Evolutionary conservation across 2,329 filamentous ascomycete species (phyloP).

Genomic region (Fusarium sp.): DNA sequence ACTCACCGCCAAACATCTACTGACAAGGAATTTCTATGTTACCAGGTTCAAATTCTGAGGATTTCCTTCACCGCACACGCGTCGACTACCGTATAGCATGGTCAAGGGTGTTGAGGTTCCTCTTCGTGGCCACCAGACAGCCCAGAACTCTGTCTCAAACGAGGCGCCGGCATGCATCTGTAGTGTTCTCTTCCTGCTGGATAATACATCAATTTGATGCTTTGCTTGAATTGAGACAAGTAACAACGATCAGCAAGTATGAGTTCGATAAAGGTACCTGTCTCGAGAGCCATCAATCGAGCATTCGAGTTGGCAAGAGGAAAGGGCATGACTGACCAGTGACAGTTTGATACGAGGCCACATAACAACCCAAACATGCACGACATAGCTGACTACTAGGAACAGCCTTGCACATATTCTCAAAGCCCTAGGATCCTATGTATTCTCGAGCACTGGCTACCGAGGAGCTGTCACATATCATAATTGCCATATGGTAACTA

Average conservation of each 20-base stretch:
- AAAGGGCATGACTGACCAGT: conserved; percentile 3
- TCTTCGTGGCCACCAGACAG: neutral
- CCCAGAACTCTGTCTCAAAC: neutral
- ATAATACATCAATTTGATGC: neutral
- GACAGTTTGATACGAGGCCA: neutral
- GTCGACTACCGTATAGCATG: neutral
- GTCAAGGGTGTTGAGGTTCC: neutral
- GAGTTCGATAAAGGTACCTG: conserved; percentile 15
- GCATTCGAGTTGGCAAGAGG: conserved; percentile 13
- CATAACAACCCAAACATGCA: conserved; percentile 14
- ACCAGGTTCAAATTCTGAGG: neutral
- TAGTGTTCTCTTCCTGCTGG: neutral
- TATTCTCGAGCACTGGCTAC: neutral
- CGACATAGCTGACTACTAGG: neutral
- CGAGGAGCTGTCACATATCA: neutral
- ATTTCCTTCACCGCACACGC: too few relatives aligned
- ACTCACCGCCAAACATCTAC: neutral
- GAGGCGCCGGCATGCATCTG: neutral
- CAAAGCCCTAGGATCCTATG: neutral
- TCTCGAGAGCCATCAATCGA: conserved; percentile 16
- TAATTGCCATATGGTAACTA: neutral
- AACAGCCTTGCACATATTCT: neutral
- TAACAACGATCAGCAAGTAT: conserved; percentile 6
- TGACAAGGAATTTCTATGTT: neutral
- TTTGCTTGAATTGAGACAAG: neutral